Evolutionary conservation across 805 yeast genomes (phyloP).

Genomic region (Grigorovia jiainica): DNA sequence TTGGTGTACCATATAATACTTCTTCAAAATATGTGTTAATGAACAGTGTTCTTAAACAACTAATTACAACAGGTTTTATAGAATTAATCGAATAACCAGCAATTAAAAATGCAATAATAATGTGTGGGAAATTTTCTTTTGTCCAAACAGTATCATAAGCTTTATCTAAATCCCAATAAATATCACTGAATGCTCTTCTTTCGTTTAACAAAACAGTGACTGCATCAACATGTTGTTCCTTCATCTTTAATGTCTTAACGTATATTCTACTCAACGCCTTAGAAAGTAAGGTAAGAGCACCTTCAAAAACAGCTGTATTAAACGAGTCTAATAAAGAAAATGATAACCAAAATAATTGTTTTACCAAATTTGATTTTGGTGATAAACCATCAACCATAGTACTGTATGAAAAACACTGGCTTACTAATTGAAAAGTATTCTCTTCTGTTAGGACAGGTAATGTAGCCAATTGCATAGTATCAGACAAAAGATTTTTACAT

Average conservation of each 20-base stretch:
- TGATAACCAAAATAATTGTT: conserved; percentile 33
- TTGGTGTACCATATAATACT: conserved; percentile 7
- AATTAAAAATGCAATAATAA: conserved; percentile 38
- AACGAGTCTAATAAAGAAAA: conserved; percentile 26
- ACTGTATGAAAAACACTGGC: conserved; percentile 33
- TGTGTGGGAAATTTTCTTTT: conserved; percentile 40
- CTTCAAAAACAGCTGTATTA: conserved; percentile 31
- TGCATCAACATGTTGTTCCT: neutral
- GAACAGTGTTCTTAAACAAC: conserved; percentile 36
- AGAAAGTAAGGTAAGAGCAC: conserved; percentile 32
- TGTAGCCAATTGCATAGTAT: conserved; percentile 29
- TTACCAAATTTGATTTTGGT: conserved; percentile 23
- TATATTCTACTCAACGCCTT: conserved; percentile 28
- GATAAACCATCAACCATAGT: conserved; percentile 33
- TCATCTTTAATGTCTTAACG: conserved; percentile 24
- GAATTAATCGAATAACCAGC: conserved; percentile 55
- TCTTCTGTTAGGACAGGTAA: conserved; percentile 27
- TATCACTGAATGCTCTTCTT: conserved; percentile 33
- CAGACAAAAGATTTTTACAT: conserved; percentile 27
- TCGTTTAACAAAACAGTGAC: conserved; percentile 14
- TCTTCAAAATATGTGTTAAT: conserved; percentile 34
- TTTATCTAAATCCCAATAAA: conserved; percentile 36
- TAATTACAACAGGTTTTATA: conserved; percentile 40
- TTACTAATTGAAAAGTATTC: conserved; percentile 24
- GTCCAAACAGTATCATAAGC: conserved; percentile 32